Evolutionary conservation across 306 rosid genomes (phyloP).

Genomic region (Fragaria iinumae): DNA sequence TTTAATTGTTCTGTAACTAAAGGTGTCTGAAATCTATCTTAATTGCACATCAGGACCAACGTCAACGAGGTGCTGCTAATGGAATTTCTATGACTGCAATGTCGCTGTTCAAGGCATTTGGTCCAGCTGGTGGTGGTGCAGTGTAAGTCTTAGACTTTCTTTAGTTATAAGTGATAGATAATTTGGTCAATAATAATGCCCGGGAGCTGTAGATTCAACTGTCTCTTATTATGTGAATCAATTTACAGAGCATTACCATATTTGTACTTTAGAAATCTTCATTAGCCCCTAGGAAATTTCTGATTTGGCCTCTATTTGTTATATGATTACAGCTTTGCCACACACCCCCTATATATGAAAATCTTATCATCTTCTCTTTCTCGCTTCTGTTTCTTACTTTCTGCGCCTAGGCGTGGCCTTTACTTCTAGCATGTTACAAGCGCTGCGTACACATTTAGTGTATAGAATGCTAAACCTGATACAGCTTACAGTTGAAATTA

Average conservation of each 20-base stretch:
- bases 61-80: slow-evolving; percentile 90
- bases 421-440: background rate
- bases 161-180: background rate
- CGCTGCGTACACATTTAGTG: background rate
- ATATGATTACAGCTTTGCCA: no score
- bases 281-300: no score
- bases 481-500: background rate
- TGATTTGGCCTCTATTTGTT: no score
- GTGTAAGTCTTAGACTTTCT: slow-evolving; percentile 46
- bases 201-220: background rate
- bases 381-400: no score
- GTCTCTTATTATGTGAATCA: no score
- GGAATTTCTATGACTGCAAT: slow-evolving; percentile 77
- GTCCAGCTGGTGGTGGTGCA: slow-evolving; percentile 86
- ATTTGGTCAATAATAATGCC: background rate
- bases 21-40: background rate
- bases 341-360: no score
- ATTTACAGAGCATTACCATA: no score
- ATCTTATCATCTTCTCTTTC: no score
- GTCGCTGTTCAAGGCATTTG: slow-evolving; percentile 85
- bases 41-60: slow-evolving; percentile 51
- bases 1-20: background rate
- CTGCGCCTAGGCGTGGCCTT: no score
- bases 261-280: no score
- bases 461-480: no score